These are phyloP conservation scores for Scutellaria galericulata DNA, from an alignment of 257 asterid species.

Conservation along the genomic window DNA sequence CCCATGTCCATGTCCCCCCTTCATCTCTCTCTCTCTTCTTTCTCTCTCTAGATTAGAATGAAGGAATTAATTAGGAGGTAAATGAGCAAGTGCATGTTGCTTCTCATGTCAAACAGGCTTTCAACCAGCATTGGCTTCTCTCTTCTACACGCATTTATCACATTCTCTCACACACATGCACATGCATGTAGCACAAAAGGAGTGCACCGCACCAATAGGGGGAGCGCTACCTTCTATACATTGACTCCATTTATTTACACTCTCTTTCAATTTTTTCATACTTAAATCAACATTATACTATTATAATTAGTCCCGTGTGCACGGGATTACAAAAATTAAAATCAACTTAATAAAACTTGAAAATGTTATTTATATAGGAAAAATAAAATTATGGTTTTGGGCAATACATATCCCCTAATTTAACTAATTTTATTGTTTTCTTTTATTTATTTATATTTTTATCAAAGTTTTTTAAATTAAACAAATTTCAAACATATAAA, in stretches of 20 bases:
- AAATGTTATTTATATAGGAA: too few relatives aligned
- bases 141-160: conserved; percentile 31
- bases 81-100: conserved; percentile 40
- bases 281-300: too few relatives aligned
- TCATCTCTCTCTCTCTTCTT: conserved; percentile 37
- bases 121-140: conserved; percentile 36
- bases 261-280: background rate
- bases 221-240: conserved; percentile 26
- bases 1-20: conserved; percentile 38
- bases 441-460: too few relatives aligned
- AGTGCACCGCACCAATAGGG: conserved; percentile 34
- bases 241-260: background rate
- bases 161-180: conserved; percentile 36
- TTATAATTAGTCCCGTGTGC: too few relatives aligned
- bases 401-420: too few relatives aligned
- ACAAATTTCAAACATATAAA: too few relatives aligned
- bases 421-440: too few relatives aligned
- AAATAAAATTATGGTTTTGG: too few relatives aligned
- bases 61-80: background rate
- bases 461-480: too few relatives aligned
- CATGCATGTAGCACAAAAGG: background rate
- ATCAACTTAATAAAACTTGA: too few relatives aligned
- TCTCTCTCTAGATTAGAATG: conserved; percentile 25
- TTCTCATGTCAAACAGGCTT: conserved; percentile 47
- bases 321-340: too few relatives aligned